These are phyloP conservation scores for Pythium periplocum DNA, from an alignment of 352 stramenopile genomes.

Conservation along the genomic window DNA sequence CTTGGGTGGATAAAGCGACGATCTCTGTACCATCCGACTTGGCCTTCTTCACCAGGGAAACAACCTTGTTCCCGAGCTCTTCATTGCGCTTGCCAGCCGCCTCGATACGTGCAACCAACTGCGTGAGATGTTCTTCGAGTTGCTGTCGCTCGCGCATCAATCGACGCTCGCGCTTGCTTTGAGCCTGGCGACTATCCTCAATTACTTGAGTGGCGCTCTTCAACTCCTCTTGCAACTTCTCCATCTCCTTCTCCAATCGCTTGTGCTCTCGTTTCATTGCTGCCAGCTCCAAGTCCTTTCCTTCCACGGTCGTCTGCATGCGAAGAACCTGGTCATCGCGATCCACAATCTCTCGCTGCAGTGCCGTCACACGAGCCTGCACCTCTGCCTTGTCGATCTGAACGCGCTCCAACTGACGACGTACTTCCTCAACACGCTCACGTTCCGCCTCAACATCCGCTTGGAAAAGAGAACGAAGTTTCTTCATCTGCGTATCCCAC, in stretches of 20 bases:
- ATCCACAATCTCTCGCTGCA: conserved; percentile 4
- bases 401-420: background rate
- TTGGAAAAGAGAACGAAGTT: conserved; percentile 3
- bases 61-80: conserved; percentile 58
- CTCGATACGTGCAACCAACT: conserved; percentile 54
- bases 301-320: conserved; percentile 35
- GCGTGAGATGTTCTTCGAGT: conserved; percentile 42
- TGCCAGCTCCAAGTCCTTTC: conserved; percentile 36
- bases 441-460: background rate
- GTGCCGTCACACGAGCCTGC: conserved; percentile 3
- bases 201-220: conserved; percentile 19
- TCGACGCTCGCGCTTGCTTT: conserved; percentile 41
- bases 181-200: conserved; percentile 31
- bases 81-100: conserved; percentile 40
- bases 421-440: too few relatives aligned
- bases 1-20: conserved; percentile 47
- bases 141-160: conserved; percentile 50
- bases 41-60: conserved; percentile 42
- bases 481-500: conserved; percentile 1
- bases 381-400: background rate
- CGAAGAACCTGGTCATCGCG: conserved; percentile 24
- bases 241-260: conserved; percentile 18
- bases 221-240: conserved; percentile 21
- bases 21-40: conserved; percentile 59
- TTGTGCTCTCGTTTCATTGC: conserved; percentile 31